phyloP scores from a whole-genome alignment of 805 yeast species.

The Priceomyces haplophilus region DNA sequence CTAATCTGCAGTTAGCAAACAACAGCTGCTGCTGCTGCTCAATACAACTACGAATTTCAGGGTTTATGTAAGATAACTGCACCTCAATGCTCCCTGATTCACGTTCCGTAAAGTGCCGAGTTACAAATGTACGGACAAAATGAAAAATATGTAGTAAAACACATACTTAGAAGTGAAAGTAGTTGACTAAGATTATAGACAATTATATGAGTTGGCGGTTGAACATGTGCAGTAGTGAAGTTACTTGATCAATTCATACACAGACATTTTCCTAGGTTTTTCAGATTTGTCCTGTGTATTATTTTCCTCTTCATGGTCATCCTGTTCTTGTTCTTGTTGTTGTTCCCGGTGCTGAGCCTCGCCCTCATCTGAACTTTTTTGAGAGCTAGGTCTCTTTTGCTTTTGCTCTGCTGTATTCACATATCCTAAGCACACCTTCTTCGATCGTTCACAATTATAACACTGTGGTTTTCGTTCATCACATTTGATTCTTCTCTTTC shows the following conservation, averaged over 20 bases:
- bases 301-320: slow-evolving; percentile 1
- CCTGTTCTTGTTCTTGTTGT: background rate
- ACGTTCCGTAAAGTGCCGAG: background rate
- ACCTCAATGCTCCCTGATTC: too few relatives aligned
- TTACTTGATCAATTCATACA: slow-evolving; percentile 7
- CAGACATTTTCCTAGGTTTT: slow-evolving; percentile 6
- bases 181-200: background rate
- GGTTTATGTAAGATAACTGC: too few relatives aligned
- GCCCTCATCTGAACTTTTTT: background rate
- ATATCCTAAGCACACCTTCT: slow-evolving; percentile 67
- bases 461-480: slow-evolving; percentile 73
- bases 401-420: slow-evolving; percentile 27
- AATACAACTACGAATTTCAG: too few relatives aligned
- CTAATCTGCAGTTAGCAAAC: too few relatives aligned
- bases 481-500: slow-evolving; percentile 69
- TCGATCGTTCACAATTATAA: slow-evolving; percentile 61
- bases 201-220: background rate
- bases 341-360: background rate
- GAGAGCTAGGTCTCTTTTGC: slow-evolving; percentile 4
- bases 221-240: background rate
- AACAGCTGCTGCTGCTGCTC: too few relatives aligned
- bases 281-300: background rate
- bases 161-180: background rate
- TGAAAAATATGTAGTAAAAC: background rate
- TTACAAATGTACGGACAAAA: background rate